Conservation (phyloP, 306 rosid species). For the Boehmeria nivea region DNA sequence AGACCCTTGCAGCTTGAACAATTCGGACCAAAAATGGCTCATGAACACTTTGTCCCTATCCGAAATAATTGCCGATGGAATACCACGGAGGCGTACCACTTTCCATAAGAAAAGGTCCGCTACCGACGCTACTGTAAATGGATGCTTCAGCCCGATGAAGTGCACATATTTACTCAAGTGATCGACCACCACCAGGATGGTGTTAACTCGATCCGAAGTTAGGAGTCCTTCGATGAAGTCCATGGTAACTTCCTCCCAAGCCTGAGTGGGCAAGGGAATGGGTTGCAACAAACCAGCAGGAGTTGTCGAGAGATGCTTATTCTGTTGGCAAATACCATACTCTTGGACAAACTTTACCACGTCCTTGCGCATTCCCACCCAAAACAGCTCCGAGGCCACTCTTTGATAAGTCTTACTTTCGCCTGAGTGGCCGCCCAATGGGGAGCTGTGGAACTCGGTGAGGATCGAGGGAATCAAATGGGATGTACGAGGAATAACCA, state of each 20-base stretch:
- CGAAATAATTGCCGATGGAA: too few species aligned
- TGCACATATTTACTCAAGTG: neutral
- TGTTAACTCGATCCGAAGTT: neutral
- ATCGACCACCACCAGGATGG: neutral
- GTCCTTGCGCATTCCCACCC: neutral
- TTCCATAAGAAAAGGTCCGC: neutral
- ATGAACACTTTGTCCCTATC: neutral
- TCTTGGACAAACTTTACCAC: neutral
- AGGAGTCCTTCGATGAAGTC: neutral
- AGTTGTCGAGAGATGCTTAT: neutral
- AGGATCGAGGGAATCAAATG: neutral
- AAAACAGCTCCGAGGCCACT: neutral
- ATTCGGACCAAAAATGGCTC: neutral
- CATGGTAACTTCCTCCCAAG: neutral
- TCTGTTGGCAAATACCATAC: neutral
- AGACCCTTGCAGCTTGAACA: neutral
- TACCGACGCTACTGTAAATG: neutral
- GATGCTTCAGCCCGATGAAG: neutral
- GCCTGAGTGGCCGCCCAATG: neutral
- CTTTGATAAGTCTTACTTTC: neutral
- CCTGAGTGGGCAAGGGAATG: neutral
- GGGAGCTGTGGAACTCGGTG: neutral
- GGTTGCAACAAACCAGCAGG: neutral
- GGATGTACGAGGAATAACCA: neutral
- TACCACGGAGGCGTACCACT: neutral